Evolutionary conservation across 805 yeast species (phyloP).

Genomic region (Cyberlindnera euphorbiiphila): DNA sequence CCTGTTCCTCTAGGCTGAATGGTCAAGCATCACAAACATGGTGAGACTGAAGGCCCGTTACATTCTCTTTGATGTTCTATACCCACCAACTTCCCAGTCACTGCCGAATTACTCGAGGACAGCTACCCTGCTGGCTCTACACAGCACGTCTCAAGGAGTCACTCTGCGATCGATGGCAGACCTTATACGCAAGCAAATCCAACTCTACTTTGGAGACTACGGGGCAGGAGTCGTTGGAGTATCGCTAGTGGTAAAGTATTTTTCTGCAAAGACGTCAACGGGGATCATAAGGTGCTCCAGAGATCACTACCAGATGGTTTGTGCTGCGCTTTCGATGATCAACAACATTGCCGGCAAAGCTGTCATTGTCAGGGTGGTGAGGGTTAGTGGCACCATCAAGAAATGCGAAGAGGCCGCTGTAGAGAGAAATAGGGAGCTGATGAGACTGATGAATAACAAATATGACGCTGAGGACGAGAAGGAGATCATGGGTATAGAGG

Average conservation of each 20-base stretch:
- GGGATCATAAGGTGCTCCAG: constrained; percentile 80
- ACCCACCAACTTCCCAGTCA: constrained; percentile 42
- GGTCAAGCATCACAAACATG: constrained; percentile 41
- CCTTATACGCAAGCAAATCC: constrained; percentile 52
- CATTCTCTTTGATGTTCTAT: constrained; percentile 71
- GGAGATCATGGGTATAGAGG: constrained; percentile 18
- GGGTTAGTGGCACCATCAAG: constrained; percentile 83
- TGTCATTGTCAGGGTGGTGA: constrained; percentile 53
- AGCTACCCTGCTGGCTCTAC: constrained; percentile 43
- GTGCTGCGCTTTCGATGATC: constrained; percentile 64
- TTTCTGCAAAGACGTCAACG: constrained; percentile 73
- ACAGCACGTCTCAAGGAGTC: constrained; percentile 44
- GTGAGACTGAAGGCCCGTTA: constrained; percentile 87
- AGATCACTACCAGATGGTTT: constrained; percentile 54
- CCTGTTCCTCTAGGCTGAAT: too few relatives aligned
- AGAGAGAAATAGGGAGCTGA: constrained; percentile 36
- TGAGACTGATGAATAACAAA: constrained; percentile 18
- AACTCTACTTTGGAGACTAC: constrained; percentile 69
- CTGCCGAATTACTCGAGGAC: constrained; percentile 30
- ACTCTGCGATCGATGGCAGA: constrained; percentile 47
- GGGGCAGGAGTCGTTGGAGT: constrained; percentile 65
- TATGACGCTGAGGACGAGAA: constrained; percentile 19
- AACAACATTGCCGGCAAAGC: constrained; percentile 44
- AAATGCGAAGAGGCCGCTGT: constrained; percentile 75
- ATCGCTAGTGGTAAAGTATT: constrained; percentile 67